A percentile compares a stretch with the other conserved stretches of the same genome.
phyloP scores from a whole-genome alignment of 345 rosid genomes.

The Streptanthus diversifolius region DNA sequence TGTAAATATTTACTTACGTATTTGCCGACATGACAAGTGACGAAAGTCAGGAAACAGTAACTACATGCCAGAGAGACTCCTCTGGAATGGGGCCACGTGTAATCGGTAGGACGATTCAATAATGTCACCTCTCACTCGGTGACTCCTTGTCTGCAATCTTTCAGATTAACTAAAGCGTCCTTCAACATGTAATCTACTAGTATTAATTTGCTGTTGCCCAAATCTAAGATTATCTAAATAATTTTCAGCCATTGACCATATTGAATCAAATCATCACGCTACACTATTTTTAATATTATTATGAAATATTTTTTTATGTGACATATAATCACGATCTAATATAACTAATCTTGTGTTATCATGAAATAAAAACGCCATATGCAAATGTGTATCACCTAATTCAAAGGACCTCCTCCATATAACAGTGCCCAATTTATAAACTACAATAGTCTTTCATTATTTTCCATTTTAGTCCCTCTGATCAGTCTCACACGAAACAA shows the following conservation, averaged over 20 bases:
- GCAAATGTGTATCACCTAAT: constrained; percentile 4
- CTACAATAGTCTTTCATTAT: background rate
- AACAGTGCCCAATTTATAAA: background rate
- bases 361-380: background rate
- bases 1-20: background rate
- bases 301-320: no score
- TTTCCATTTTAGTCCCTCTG: background rate
- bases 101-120: constrained; percentile 16
- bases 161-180: background rate
- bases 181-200: background rate
- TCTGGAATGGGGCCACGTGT: constrained; percentile 30
- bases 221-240: background rate
- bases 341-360: background rate
- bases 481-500: background rate
- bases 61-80: constrained; percentile 19
- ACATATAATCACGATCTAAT: constrained; percentile 6
- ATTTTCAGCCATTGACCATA: background rate
- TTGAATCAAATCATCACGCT: constrained; percentile 1
- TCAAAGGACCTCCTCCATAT: background rate
- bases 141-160: background rate
- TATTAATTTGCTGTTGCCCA: constrained; percentile 1
- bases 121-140: constrained; percentile 12
- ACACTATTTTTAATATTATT: background rate
- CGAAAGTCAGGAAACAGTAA: constrained; percentile 3
- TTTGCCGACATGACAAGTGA: constrained; percentile 24